Conservation (phyloP, 2,329 filamentous ascomycete genomes). For the Apiospora malaysiana region DNA sequence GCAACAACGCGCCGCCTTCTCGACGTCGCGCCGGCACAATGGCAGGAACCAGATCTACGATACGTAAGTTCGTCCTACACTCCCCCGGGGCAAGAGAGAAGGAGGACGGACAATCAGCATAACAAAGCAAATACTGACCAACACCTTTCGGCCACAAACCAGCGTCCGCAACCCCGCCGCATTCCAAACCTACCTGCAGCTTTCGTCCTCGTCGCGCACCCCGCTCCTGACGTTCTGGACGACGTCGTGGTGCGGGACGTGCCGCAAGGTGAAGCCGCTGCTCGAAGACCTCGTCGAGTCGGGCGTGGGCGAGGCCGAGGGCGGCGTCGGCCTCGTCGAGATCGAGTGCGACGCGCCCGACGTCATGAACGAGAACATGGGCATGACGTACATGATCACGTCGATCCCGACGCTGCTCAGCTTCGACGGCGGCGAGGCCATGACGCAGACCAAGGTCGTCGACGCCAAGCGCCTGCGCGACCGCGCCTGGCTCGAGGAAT, state of each 20-base stretch:
- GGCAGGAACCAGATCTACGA: constrained; percentile 48
- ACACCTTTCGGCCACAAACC: not conserved
- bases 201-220: constrained; percentile 57
- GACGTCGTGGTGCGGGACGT: constrained; percentile 62
- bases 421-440: constrained; percentile 61
- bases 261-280: constrained; percentile 56
- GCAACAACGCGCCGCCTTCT: constrained; percentile 32
- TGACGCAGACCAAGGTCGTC: constrained; percentile 53
- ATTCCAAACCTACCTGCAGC: constrained; percentile 61
- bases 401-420: constrained; percentile 62
- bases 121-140: too few relatives aligned
- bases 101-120: not conserved
- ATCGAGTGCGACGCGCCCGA: constrained; percentile 65
- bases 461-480: constrained; percentile 57
- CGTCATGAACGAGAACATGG: constrained; percentile 55
- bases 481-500: constrained; percentile 56
- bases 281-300: constrained; percentile 54
- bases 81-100: not conserved
- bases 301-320: constrained; percentile 60
- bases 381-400: constrained; percentile 63
- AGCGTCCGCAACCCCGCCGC: constrained; percentile 62
- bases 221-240: constrained; percentile 68
- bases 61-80: constrained; percentile 43
- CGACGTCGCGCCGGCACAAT: constrained; percentile 33
- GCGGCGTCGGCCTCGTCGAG: constrained; percentile 59